phyloP scores from a whole-genome alignment of 208 protist genomes.

The Histomonas meleagridis region DNA sequence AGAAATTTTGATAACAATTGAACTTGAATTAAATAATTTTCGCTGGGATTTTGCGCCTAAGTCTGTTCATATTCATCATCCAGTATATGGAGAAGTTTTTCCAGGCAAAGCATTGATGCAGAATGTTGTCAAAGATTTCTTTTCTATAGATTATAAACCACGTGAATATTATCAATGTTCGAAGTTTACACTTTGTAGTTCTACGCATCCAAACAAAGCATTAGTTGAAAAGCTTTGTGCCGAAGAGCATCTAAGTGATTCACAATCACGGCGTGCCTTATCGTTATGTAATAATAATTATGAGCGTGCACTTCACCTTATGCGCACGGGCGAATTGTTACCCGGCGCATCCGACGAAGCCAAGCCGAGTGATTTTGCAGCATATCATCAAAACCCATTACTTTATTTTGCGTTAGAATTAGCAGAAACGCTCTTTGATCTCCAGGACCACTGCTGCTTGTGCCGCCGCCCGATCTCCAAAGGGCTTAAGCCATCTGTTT shows the following conservation, averaged over 20 bases:
- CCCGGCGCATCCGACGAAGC: too few species aligned
- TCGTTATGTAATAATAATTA: not conserved
- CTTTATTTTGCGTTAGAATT: not conserved
- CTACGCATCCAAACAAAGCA: too few species aligned
- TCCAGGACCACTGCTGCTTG: conserved; percentile 2
- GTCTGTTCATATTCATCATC: not conserved
- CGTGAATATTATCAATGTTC: not conserved
- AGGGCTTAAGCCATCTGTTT: conserved; percentile 23
- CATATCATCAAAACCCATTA: not conserved
- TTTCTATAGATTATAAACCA: not conserved
- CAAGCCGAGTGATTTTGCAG: not conserved
- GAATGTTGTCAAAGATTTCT: not conserved
- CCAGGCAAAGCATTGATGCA: not conserved
- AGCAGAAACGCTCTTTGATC: not conserved
- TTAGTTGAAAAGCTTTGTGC: too few species aligned
- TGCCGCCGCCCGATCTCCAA: not conserved
- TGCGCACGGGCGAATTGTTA: not conserved
- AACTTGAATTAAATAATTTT: not conserved
- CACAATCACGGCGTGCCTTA: not conserved
- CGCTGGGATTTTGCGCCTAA: not conserved
- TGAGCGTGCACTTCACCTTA: not conserved
- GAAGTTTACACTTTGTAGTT: not conserved
- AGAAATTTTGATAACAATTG: not conserved
- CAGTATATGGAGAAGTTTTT: not conserved
- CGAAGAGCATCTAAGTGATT: too few species aligned